Base-by-base conservation (phyloP, 176 grass and related monocot species). In the Saccharum spontaneum region DNA sequence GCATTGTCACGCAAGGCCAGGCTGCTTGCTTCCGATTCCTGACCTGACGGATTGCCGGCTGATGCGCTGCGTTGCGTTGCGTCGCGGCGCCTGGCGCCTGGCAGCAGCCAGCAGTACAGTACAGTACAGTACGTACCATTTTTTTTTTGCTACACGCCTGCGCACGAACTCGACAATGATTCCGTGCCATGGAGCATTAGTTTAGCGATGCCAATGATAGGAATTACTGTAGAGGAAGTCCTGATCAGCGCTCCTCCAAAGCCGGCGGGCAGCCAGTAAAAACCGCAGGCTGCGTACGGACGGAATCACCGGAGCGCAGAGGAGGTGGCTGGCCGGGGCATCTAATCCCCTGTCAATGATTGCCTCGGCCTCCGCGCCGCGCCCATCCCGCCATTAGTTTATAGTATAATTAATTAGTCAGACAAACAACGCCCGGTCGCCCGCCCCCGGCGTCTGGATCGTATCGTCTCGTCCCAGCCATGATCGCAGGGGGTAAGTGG, bases 271-370 rank as follows among this genome's bases (percentile, higher is more conserved):
- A 37, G 43, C 28, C 63, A 69, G 79, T 70, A 40, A 81, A 81
- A 70, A 17, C 66, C 6, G 49, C 7, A 7, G 20, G 0, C 11
- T 0, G 13, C 1, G 79, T 82, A 82, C 79, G 66, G 79, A 82
- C 65, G 37, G 18, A 55, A 16, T 48, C 41, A 46, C 41, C 70
- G 26, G 22, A 14, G 45, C 12, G 68, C 30, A 8, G 31, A 10
- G 67, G 23, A 30, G 1, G 10, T 45, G 70, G 61, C 78, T 24
- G 12, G 63, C 62, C 72, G 23, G 38, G 54, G 73, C 74, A 73
- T 83, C 76, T 85, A 60, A 65, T 79, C 86, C 59, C 55, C 23
- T 73, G 66, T 88, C 81, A 88, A 88, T 84, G 87, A 88, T 88
- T 84, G 87, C 74, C 80, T 79, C 73, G 40, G 44, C 11, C 14